Base-by-base conservation (phyloP, 2,329 filamentous ascomycete genomes). In the Trematosphaeria pertusa region DNA sequence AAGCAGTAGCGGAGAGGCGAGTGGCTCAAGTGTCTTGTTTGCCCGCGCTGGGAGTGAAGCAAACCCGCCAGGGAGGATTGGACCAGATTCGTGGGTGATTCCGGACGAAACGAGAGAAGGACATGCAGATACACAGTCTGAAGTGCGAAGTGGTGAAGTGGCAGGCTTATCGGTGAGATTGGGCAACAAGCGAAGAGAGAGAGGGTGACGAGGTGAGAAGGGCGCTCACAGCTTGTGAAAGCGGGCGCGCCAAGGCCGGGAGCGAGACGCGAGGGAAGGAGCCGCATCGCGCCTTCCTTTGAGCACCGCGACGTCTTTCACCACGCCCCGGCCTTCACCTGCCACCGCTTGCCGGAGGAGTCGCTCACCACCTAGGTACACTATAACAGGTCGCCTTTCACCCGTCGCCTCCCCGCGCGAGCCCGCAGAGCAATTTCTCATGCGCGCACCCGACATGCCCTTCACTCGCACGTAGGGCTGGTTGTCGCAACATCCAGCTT, bases 381-480 rank as follows among this genome's bases (percentile, higher is more conserved):
- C n/a, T n/a, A n/a, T n/a, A n/a, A n/a, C n/a, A n/a, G n/a, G n/a
- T n/a, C n/a, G n/a, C n/a, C n/a, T n/a, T n/a, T n/a, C n/a, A n/a
- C n/a, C n/a, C n/a, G n/a, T n/a, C n/a, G n/a, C n/a, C n/a, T n/a
- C n/a, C 28, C 18, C 22, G 21, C 19, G 19, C 3, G 20, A 14
- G 17, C 8, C 26, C 9, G 21, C 46, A 47, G 26, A 49, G 30
- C 43, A 52, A 53, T 51, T 36, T 59, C 46, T 36, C 51, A 56
- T 59, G 62, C 61, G 56, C 56, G 45, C 52, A 57, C 51, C 57
- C 63, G 64, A 43, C 43, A 67, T 65, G 63, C 57, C 52, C 58
- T 54, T 52, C 51, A 63, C 52, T 54, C 52, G 59, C 43, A 53
- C 50, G 41, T 68, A 69, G 60, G 61, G 59, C 64, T 66, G 57